Percentiles rank a stretch among this genome's conserved stretches.
phyloP scores from a whole-genome alignment of 2,329 filamentous ascomycete genomes.

The Parasarocladium wereldwijsianum region DNA sequence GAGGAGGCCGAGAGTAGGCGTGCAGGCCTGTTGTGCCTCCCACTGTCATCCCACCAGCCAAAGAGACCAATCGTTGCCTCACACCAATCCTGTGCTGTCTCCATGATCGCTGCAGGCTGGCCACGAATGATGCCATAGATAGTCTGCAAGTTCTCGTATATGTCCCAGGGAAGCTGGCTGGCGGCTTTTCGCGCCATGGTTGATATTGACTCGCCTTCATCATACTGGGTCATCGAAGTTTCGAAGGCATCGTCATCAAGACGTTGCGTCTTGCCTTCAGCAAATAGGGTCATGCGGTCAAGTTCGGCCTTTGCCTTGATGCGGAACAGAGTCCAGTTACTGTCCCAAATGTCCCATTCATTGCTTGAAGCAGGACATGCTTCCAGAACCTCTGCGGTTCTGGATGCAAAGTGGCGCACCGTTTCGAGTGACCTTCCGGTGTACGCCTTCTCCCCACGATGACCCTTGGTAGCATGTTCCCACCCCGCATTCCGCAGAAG shows the following conservation, averaged over 20 bases:
- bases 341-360: constrained; percentile 72
- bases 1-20: constrained; percentile 23
- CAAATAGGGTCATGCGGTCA: constrained; percentile 59
- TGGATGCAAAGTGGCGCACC: constrained; percentile 55
- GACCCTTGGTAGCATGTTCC: constrained; percentile 56
- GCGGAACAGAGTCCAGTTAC: constrained; percentile 75
- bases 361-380: constrained; percentile 54
- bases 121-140: constrained; percentile 74
- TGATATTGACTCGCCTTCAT: constrained; percentile 37
- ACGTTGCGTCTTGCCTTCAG: constrained; percentile 52
- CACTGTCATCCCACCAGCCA: constrained; percentile 85
- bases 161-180: constrained; percentile 75
- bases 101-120: constrained; percentile 58
- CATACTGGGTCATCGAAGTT: constrained; percentile 15
- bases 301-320: constrained; percentile 56
- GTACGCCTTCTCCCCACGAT: constrained; percentile 52
- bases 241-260: constrained; percentile 12
- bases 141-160: constrained; percentile 72
- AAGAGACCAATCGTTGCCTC: constrained; percentile 74
- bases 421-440: constrained; percentile 62
- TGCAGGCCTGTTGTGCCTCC: constrained; percentile 14
- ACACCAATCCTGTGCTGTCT: constrained; percentile 76
- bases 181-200: constrained; percentile 64
- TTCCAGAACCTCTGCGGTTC: constrained; percentile 54
- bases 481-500: constrained; percentile 66